These are phyloP conservation scores for Tylopilus sp. DNA, from an alignment of 768 basidiomycete species.

Conservation along the genomic window DNA sequence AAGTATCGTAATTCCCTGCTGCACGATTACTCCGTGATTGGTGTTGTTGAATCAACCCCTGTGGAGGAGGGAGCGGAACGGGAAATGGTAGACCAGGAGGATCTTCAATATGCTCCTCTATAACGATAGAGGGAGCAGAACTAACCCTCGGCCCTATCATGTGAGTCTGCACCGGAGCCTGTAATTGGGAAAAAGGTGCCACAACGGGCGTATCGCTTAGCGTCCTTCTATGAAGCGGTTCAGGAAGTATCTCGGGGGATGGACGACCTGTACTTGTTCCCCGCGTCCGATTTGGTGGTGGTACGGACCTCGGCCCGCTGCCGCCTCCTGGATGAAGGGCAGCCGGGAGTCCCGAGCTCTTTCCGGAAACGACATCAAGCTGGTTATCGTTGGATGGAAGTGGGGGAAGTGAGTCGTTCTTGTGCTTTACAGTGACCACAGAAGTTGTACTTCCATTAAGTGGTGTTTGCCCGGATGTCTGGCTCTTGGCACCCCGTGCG, in stretches of 20 bases:
- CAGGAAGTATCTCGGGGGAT: slow-evolving; percentile 8
- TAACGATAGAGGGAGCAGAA: slow-evolving; percentile 16
- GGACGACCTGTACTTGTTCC: slow-evolving; percentile 7
- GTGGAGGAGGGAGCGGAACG: not conserved
- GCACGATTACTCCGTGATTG: not conserved
- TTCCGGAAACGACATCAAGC: slow-evolving; percentile 22
- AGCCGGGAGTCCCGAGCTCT: slow-evolving; percentile 32
- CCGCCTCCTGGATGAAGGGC: slow-evolving; percentile 42
- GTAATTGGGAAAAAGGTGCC: slow-evolving; percentile 6
- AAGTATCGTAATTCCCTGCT: slow-evolving; percentile 1
- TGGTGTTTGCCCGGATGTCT: slow-evolving; percentile 7
- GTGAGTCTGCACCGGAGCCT: slow-evolving; percentile 5
- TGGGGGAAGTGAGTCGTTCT: slow-evolving; percentile 37
- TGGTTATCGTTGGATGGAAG: slow-evolving; percentile 30
- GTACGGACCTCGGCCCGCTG: slow-evolving; percentile 18
- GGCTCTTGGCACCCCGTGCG: slow-evolving; percentile 9
- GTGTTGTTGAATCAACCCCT: not conserved
- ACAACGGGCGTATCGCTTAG: slow-evolving; percentile 14
- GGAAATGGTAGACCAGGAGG: slow-evolving; percentile 4
- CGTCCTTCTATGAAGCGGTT: slow-evolving; percentile 5
- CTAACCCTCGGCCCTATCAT: not conserved
- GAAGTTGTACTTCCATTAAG: slow-evolving; percentile 6
- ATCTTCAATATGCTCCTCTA: slow-evolving; percentile 10
- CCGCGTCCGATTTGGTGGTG: slow-evolving; percentile 11
- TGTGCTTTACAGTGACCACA: slow-evolving; percentile 9